Evolutionary conservation across 345 rosid species (phyloP), one percentile per base, ranked within the genome.

Genomic region (Acer saccharum): DNA sequence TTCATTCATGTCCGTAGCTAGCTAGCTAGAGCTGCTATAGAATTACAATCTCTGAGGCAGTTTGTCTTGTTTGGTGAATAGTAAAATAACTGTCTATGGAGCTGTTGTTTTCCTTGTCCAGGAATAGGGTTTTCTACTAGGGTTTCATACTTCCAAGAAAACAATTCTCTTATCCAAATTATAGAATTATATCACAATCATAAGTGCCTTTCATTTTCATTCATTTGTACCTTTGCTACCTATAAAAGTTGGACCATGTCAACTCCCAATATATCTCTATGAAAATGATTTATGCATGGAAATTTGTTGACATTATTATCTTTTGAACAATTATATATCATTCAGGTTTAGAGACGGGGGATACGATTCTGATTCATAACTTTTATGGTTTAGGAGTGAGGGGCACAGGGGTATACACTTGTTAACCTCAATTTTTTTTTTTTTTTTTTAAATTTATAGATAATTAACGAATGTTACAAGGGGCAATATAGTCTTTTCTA

Each of bases 181-280:
- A 21, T 44, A 46, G 17, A 57, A 44, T 68, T 68, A 18, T 55
- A 3, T 55, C 64, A 4, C 74, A 71, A 55, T 71, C 74, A 55
- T 71, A 10, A 29, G 58, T 44, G 55, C 17, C 18, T 44, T 68
- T 68, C 25, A 21, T 68, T 44, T 68, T 50, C 57, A 44, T 10
- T 60, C 5, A 16, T 66, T 4, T 17, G 50, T 9, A 3, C 23
- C 50, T 32, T 65, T 4, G 17, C 12, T 23, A 10, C 12, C 50
- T 46, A 54, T 14, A 54, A 54, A 54, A 54, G 58, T 54, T 60
- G 27, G 64, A 54, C n/a, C 64, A 60, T 60, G 27, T 60, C 64
- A 60, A 60, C 64, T 20, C 21, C 64, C 64, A 60, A 6, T 60
- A 20, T 21, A 6, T 60, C 27, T n/a, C 13, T 0, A 7, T 20